phyloP scores from a whole-genome alignment of 1,284 basidiomycete genomes.

The Serendipita sp. region DNA sequence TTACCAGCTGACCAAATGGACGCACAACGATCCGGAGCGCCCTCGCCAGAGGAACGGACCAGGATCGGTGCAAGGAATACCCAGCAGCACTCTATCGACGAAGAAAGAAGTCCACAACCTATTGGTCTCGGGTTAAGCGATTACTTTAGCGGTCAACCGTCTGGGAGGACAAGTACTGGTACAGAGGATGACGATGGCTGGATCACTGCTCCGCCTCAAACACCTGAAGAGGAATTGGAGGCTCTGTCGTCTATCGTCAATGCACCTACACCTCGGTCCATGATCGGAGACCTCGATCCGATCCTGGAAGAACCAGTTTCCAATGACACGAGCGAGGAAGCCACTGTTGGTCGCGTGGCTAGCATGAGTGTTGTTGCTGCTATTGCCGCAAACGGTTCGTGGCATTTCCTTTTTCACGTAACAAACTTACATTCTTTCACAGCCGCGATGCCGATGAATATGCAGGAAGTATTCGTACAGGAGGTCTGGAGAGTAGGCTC shows the following conservation, averaged over 20 bases:
- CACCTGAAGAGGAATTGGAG: neutral
- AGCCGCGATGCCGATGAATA: constrained; percentile 29
- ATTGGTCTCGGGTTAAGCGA: neutral
- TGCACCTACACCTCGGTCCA: neutral
- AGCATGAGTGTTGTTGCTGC: constrained; percentile 90
- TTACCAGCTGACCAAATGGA: neutral
- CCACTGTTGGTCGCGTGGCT: constrained; percentile 74
- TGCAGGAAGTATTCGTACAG: constrained; percentile 55
- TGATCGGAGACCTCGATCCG: neutral
- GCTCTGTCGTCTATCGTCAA: neutral
- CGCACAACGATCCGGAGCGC: neutral
- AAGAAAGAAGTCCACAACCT: neutral
- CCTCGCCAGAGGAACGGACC: neutral
- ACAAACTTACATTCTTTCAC: constrained; percentile 1
- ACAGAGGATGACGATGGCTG: neutral
- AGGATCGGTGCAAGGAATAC: too few relatives aligned
- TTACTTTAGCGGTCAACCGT: neutral
- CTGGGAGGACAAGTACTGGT: neutral
- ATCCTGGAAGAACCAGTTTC: neutral
- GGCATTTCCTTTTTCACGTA: constrained; percentile 10
- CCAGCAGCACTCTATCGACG: neutral
- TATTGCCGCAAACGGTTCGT: constrained; percentile 57
- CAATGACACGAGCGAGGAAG: constrained; percentile 37
- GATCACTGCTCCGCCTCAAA: neutral
- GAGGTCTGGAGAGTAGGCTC: constrained; percentile 70